Evolutionary conservation across 176 grass and related monocot species (phyloP).

Genomic region (Carex pumila): DNA sequence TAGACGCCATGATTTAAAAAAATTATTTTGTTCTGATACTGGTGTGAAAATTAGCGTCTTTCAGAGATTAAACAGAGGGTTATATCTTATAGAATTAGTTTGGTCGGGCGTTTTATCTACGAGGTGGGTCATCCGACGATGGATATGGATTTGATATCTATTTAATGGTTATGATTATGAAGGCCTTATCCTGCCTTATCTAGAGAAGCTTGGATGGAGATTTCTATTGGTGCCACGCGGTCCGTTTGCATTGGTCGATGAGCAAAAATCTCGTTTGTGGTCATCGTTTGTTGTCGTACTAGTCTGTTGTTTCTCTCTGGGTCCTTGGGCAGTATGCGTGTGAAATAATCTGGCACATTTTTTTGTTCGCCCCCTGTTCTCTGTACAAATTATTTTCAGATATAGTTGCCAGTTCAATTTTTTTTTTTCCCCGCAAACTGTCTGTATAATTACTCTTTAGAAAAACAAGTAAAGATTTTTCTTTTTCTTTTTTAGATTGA

Average conservation of each 20-base stretch:
- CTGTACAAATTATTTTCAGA: not conserved
- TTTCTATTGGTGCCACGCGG: slow-evolving; percentile 48
- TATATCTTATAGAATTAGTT: slow-evolving; percentile 34
- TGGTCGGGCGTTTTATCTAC: slow-evolving; percentile 41
- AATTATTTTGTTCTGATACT: not conserved
- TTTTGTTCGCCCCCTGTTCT: not conserved
- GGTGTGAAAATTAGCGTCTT: slow-evolving; percentile 19
- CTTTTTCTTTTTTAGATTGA: not conserved
- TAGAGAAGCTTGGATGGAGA: slow-evolving; percentile 12
- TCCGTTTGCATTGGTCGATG: slow-evolving; percentile 19
- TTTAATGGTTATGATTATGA: slow-evolving; percentile 39
- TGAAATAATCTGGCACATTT: slow-evolving; percentile 29
- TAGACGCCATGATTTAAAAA: slow-evolving; percentile 38
- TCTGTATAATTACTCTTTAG: not conserved
- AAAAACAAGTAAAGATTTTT: not conserved
- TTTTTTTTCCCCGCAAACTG: not conserved
- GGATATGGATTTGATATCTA: slow-evolving; percentile 41
- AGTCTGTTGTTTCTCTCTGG: not conserved
- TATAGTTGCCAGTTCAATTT: not conserved
- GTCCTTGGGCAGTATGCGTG: slow-evolving; percentile 11
- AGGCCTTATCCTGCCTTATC: slow-evolving; percentile 89
- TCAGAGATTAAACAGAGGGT: slow-evolving; percentile 33
- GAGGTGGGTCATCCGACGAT: slow-evolving; percentile 42
- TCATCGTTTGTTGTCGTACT: not conserved
- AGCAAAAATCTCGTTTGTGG: not conserved